Evolutionary conservation across 805 yeast genomes (phyloP).

Genomic region (Saccharomycopsis fibuligera): DNA sequence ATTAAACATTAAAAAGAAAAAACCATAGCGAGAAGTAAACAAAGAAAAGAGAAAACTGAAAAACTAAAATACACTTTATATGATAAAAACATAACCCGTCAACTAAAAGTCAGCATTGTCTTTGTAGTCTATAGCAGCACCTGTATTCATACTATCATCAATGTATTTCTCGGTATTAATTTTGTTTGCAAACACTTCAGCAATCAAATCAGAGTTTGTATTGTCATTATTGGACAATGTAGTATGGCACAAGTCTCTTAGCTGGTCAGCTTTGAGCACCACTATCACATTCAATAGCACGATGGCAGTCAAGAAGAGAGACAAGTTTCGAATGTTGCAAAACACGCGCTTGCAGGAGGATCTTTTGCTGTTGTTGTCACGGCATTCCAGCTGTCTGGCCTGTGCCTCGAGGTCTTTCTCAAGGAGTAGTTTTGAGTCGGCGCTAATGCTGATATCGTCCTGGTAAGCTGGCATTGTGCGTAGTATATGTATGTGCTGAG

Average conservation of each 20-base stretch:
- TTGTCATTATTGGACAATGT: background rate
- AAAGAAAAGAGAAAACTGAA: background rate
- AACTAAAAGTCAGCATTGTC: background rate
- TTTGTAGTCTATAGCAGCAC: background rate
- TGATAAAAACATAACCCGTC: background rate
- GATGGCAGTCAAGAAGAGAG: background rate
- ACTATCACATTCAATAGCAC: background rate
- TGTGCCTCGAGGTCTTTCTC: no score
- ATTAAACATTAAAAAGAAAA: background rate
- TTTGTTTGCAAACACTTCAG: background rate
- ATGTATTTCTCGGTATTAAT: background rate
- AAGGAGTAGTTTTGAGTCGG: no score
- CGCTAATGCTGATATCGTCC: no score
- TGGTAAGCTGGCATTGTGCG: no score
- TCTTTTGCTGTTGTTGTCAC: no score
- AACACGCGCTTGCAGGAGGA: no score
- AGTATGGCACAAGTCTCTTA: background rate
- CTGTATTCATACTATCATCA: background rate
- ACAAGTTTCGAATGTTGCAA: background rate
- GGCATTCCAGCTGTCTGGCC: no score
- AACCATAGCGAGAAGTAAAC: background rate
- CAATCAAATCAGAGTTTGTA: background rate
- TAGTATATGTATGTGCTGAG: no score
- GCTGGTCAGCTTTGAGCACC: background rate
- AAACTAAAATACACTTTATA: background rate